Evolutionary conservation across 805 yeast genomes (phyloP), one percentile per base, ranked within the genome.

Genomic region (Lipomyces kockii): DNA sequence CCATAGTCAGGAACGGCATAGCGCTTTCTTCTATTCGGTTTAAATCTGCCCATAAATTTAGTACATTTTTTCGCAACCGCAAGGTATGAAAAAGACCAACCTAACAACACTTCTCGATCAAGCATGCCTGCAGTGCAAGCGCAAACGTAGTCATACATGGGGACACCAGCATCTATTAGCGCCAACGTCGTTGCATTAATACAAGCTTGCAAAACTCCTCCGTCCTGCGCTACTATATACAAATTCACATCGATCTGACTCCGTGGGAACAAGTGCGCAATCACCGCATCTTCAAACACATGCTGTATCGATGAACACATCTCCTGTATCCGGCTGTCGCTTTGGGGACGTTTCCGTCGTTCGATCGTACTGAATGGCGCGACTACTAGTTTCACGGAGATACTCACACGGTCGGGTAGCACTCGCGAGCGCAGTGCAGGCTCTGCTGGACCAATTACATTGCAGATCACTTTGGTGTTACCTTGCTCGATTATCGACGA

Each of bases 401-500:
- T 78, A 1, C 84, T 81, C 0, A 92, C 90, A 57, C 81, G 81
- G 3, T 83, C 80, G 1, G 83, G 78, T 64, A 84, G 83, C 27
- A 54, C 55, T 52, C 34, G n/a, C 20, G 89, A 80, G 60, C 87
- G 81, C 51, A 80, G 70, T 7, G 82, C 79, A 0, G 97, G 97
- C 75, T 94, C 98, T 81, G 85, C 87, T 1, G 99, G 99, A 0
- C 99, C 99, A 67, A 86, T 85, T 2, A 94, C 92, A 72, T 88
- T 83, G 72, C 97, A 91, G 35, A 92, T 85, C 27, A 92, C 90
- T 77, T 92, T 91, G 57, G 97, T 87, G 71, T 91, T 91, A 37
- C 99, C 99, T 79, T 90, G 96, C 77, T 93, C 95, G 25, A 95
- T 87, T 72, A 89, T 89, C 1, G 98, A 87, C 0, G 98, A 93